These are phyloP conservation scores for Salix dunnii DNA, from an alignment of 345 rosid species.

Conservation along the genomic window DNA sequence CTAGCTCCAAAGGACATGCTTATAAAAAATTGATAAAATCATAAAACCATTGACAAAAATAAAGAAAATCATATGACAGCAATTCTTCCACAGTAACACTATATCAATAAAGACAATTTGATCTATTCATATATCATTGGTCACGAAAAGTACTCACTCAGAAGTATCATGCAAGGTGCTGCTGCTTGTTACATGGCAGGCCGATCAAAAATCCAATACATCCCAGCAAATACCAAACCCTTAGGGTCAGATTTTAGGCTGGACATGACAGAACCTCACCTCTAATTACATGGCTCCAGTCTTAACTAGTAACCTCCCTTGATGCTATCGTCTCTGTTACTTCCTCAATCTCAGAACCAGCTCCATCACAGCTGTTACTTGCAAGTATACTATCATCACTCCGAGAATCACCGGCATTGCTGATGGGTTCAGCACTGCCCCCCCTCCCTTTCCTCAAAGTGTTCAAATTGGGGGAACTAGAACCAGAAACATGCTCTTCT, in stretches of 20 bases:
- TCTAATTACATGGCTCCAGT: neutral
- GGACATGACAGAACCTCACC: neutral
- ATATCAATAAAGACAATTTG: neutral
- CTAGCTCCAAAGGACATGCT: too few species aligned
- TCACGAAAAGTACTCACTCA: neutral
- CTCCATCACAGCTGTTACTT: neutral
- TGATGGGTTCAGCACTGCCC: constrained; percentile 25
- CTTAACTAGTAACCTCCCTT: neutral
- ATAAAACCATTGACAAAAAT: too few species aligned
- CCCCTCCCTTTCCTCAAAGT: constrained; percentile 17
- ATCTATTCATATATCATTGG: neutral
- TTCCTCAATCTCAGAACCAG: constrained; percentile 8
- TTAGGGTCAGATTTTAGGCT: neutral
- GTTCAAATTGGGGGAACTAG: constrained; percentile 27
- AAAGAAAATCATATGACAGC: too few species aligned
- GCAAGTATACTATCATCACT: neutral
- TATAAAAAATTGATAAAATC: too few species aligned
- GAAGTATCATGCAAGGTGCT: neutral
- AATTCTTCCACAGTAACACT: neutral
- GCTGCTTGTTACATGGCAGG: neutral
- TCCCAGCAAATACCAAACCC: neutral
- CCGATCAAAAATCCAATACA: neutral
- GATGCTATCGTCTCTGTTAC: constrained; percentile 4
- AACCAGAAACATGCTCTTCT: constrained; percentile 22
- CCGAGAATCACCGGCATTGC: constrained; percentile 10